phyloP scores from a whole-genome alignment of 2,329 filamentous ascomycete species.

The Fusarium albosuccineum region DNA sequence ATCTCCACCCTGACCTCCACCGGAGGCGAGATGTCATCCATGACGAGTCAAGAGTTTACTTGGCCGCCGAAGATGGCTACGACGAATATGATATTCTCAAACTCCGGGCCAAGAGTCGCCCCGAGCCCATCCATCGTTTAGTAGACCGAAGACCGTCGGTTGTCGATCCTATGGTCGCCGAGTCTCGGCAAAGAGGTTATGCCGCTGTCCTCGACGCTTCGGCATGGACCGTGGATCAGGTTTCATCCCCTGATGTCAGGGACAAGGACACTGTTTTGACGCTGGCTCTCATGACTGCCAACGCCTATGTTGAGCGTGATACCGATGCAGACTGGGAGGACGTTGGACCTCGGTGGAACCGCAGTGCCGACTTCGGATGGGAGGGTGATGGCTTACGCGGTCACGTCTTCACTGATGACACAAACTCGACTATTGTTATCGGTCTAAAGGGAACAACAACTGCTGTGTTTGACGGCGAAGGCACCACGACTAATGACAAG shows the following conservation, averaged over 20 bases:
- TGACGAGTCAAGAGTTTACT: constrained; percentile 68
- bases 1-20: constrained; percentile 82
- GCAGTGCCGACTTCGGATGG: constrained; percentile 93
- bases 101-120: constrained; percentile 73
- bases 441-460: constrained; percentile 92
- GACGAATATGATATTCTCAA: constrained; percentile 63
- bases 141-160: constrained; percentile 80
- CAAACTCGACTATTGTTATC: constrained; percentile 89
- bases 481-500: constrained; percentile 97
- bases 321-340: constrained; percentile 85
- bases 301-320: constrained; percentile 86
- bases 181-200: constrained; percentile 76
- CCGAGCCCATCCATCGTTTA: constrained; percentile 82
- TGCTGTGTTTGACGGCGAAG: constrained; percentile 95
- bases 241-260: constrained; percentile 83
- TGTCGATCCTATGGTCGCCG: constrained; percentile 82
- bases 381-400: constrained; percentile 88
- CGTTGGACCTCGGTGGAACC: constrained; percentile 83
- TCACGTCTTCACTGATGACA: constrained; percentile 90
- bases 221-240: constrained; percentile 85
- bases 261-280: constrained; percentile 87
- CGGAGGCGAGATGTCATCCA: constrained; percentile 77
- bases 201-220: constrained; percentile 76
- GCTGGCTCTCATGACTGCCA: constrained; percentile 87
- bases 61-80: constrained; percentile 71